These are phyloP conservation scores for Nicotiana benthamiana DNA, from an alignment of 257 asterid species.

Conservation along the genomic window DNA sequence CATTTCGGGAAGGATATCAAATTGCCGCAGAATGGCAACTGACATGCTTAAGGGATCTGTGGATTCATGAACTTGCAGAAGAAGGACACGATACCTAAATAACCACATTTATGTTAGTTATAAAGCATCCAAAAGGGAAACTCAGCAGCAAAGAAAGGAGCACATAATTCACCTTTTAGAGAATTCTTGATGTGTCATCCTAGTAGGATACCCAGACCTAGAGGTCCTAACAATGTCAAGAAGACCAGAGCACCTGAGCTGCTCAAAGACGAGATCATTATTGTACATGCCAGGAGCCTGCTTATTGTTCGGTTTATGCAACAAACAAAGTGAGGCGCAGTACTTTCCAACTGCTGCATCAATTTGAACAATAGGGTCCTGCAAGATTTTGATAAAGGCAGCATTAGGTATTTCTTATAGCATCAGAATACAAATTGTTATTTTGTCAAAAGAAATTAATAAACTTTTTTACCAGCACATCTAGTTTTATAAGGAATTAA, in stretches of 20 bases:
- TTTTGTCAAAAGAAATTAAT: background rate
- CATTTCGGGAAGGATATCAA: constrained; percentile 67
- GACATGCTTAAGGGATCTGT: constrained; percentile 75
- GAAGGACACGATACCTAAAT: constrained; percentile 65
- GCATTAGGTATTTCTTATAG: background rate
- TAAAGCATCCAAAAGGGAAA: constrained; percentile 10
- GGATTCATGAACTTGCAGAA: constrained; percentile 32
- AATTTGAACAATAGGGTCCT: constrained; percentile 66
- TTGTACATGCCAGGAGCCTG: constrained; percentile 67
- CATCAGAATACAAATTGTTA: background rate
- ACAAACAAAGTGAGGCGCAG: constrained; percentile 71
- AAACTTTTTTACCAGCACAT: background rate
- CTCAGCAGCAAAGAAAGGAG: background rate
- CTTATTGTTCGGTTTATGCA: constrained; percentile 77
- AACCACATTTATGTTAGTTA: constrained; percentile 1
- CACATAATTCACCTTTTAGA: constrained; percentile 38
- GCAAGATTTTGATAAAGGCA: constrained; percentile 22
- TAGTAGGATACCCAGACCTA: constrained; percentile 50
- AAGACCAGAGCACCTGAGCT: constrained; percentile 50
- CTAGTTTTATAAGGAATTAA: background rate
- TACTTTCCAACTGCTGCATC: constrained; percentile 74
- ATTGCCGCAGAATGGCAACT: constrained; percentile 65
- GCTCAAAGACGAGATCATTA: constrained; percentile 38
- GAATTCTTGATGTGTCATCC: constrained; percentile 64
- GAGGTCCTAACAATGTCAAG: constrained; percentile 44